Evolutionary conservation across 2,329 filamentous ascomycete species (phyloP).

Genomic region (Colletotrichum sp.): DNA sequence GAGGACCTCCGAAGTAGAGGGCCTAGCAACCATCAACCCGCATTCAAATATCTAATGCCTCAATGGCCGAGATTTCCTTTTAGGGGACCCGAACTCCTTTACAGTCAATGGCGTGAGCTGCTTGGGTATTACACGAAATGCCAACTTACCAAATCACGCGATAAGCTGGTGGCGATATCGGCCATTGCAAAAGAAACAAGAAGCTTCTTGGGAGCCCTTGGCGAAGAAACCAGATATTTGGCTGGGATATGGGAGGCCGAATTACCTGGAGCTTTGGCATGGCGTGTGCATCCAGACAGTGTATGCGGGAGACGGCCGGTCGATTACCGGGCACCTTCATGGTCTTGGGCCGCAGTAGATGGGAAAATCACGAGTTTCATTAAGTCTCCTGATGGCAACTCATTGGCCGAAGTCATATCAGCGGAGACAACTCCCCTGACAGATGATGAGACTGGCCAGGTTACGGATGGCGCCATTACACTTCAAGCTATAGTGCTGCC

Average conservation of each 20-base stretch:
- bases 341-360: background rate
- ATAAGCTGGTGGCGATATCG: background rate
- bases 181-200: background rate
- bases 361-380: background rate
- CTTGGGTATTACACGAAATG: background rate
- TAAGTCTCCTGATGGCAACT: no score
- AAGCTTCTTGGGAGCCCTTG: background rate
- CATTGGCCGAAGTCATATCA: background rate
- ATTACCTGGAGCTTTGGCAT: background rate
- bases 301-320: background rate
- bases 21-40: no score
- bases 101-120: background rate
- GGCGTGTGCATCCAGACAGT: background rate
- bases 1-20: no score
- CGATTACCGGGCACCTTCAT: background rate
- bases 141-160: background rate
- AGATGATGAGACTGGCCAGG: background rate
- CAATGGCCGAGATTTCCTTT: no score
- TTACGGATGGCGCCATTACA: background rate
- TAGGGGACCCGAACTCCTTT: background rate
- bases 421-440: accelerated
- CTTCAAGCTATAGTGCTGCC: background rate
- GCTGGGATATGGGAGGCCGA: background rate
- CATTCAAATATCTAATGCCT: background rate
- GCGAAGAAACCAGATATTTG: background rate